Conservation (phyloP, 225 moss, liverwort and hornwort species). For the Sphagnum contortum region DNA sequence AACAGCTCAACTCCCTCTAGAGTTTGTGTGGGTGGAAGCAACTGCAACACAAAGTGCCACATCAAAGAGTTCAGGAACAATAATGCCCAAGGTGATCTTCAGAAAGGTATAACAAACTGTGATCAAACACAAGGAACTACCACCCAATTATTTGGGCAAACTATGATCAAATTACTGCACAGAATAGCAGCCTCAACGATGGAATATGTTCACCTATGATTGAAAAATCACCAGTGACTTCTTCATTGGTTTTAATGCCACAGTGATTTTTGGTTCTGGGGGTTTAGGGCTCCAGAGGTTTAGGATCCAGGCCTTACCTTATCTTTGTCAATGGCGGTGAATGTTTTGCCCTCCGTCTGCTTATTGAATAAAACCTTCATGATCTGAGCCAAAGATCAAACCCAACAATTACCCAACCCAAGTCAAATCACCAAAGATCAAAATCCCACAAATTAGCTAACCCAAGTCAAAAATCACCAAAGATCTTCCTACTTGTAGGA, state of each 20-base stretch:
- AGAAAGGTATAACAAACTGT: no score
- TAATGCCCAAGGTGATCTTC: no score
- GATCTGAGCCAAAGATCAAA: constrained; percentile 24
- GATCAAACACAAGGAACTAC: background rate
- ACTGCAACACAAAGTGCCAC: constrained; percentile 12
- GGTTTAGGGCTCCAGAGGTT: background rate
- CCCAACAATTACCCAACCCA: background rate
- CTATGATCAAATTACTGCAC: background rate
- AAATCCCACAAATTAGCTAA: background rate
- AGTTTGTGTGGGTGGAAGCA: constrained; percentile 35
- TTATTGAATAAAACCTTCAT: constrained; percentile 78
- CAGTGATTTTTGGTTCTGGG: no score
- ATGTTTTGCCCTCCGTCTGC: constrained; percentile 52
- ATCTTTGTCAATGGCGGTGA: constrained; percentile 70
- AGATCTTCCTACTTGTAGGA: background rate
- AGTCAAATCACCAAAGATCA: background rate
- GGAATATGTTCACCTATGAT: no score
- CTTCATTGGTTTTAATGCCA: no score
- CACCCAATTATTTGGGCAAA: background rate
- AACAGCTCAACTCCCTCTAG: constrained; percentile 41
- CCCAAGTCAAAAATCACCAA: background rate
- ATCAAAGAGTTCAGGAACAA: background rate
- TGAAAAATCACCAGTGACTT: no score
- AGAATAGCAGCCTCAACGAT: no score
- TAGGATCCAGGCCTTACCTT: constrained; percentile 30